These are phyloP conservation scores for Talaromyces sp. DNA, from an alignment of 2,329 filamentous ascomycete genomes.

Conservation along the genomic window DNA sequence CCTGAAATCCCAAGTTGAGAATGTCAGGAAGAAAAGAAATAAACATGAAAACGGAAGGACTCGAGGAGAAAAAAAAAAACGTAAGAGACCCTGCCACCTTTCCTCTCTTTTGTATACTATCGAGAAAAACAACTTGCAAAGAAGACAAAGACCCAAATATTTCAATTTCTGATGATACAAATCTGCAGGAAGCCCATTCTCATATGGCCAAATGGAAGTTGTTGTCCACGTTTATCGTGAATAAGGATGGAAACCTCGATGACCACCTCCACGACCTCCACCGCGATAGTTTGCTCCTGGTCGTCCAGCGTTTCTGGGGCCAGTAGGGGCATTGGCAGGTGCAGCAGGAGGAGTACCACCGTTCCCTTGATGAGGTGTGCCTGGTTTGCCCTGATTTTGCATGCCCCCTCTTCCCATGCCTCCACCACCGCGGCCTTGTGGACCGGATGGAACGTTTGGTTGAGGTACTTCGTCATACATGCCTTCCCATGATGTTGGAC, in stretches of 20 bases:
- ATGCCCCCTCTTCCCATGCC: slow-evolving; percentile 39
- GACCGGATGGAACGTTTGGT: slow-evolving; percentile 58
- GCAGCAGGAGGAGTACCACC: slow-evolving; percentile 38
- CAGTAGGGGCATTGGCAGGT: slow-evolving; percentile 82
- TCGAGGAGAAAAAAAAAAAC: neutral
- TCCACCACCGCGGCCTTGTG: slow-evolving; percentile 44
- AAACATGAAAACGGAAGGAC: neutral
- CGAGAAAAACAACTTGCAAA: neutral
- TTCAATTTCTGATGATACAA: slow-evolving; percentile 6
- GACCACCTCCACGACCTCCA: slow-evolving; percentile 68
- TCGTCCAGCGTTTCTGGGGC: slow-evolving; percentile 89
- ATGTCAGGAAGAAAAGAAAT: neutral
- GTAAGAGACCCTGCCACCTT: neutral
- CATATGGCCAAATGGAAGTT: neutral
- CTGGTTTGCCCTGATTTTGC: slow-evolving; percentile 34
- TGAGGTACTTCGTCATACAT: slow-evolving; percentile 97
- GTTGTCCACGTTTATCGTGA: slow-evolving; percentile 30
- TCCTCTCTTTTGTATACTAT: neutral
- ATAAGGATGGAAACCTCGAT: slow-evolving; percentile 77
- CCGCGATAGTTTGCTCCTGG: slow-evolving; percentile 91
- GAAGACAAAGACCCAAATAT: neutral
- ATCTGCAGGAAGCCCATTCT: neutral
- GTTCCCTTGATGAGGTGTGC: slow-evolving; percentile 20
- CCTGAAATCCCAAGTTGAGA: no score
- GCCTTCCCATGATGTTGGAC: slow-evolving; percentile 88